These are phyloP conservation scores for Solanum ossicruentum DNA, from an alignment of 257 asterid species.

Conservation along the genomic window DNA sequence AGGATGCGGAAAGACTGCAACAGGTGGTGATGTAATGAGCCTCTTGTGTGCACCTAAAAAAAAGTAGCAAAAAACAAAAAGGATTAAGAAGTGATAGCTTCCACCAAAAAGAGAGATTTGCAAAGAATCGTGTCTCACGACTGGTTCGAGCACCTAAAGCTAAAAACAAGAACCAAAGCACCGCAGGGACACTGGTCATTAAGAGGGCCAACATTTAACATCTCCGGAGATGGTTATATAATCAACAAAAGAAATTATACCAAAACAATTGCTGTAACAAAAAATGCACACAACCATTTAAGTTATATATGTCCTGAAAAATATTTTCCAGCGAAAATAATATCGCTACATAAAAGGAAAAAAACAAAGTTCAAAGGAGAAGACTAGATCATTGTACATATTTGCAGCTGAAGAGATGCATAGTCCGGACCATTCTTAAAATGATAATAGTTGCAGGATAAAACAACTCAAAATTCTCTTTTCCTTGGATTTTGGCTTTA, in stretches of 20 bases:
- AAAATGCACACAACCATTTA: not conserved
- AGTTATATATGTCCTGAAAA: not conserved
- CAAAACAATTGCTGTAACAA: not conserved
- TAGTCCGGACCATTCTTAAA: not conserved
- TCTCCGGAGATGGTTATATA: not conserved
- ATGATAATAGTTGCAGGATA: not conserved
- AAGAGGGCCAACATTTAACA: not conserved
- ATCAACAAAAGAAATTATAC: not conserved
- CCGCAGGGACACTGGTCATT: not conserved
- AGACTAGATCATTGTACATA: not conserved
- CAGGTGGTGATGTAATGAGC: slow-evolving; percentile 90
- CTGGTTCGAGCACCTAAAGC: not conserved
- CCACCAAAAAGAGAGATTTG: not conserved
- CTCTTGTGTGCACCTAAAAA: slow-evolving; percentile 73
- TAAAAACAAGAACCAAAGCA: not conserved
- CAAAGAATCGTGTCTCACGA: not conserved
- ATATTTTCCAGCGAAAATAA: not conserved
- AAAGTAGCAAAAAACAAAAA: slow-evolving; percentile 14
- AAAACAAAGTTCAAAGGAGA: not conserved
- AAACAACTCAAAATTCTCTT: not conserved
- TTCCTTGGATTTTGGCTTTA: not conserved
- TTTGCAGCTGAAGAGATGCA: not conserved
- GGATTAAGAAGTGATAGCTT: not conserved
- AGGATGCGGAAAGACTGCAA: slow-evolving; percentile 98
- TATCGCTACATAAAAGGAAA: not conserved